A percentile compares a stretch with the other conserved stretches of the same genome.
Conservation (phyloP, 2,329 filamentous ascomycete genomes). For the Fusarium veterinarium region DNA sequence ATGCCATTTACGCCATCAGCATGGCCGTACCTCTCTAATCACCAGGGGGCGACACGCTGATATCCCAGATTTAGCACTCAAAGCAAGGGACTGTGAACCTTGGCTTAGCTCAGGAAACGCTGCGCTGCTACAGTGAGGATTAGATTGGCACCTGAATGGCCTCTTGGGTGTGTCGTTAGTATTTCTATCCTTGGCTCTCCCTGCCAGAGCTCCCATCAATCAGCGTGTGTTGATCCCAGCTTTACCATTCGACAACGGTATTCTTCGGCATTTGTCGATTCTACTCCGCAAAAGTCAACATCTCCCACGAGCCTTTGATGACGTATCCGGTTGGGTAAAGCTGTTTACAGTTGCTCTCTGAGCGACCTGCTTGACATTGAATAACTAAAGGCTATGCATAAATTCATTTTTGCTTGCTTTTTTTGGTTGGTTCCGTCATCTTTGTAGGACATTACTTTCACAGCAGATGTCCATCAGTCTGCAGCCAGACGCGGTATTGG, state of each 20-base stretch:
- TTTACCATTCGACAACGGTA: slow-evolving; percentile 36
- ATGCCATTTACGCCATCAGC: slow-evolving; percentile 45
- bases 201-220: slow-evolving; percentile 29
- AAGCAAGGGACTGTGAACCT: slow-evolving; percentile 38
- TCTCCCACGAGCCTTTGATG: slow-evolving; percentile 26
- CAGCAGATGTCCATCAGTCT: slow-evolving; percentile 37
- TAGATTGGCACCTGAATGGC: slow-evolving; percentile 1
- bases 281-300: slow-evolving; percentile 22
- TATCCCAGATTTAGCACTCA: slow-evolving; percentile 31
- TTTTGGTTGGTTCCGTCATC: background rate
- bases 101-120: slow-evolving; percentile 15
- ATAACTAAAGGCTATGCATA: slow-evolving; percentile 26
- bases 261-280: slow-evolving; percentile 23
- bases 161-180: slow-evolving; percentile 27
- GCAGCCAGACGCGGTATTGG: slow-evolving; percentile 49
- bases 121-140: slow-evolving; percentile 1
- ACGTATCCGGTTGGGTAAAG: slow-evolving; percentile 29
- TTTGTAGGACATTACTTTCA: slow-evolving; percentile 3
- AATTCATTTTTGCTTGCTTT: slow-evolving; percentile 14
- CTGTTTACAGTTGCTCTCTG: background rate
- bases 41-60: slow-evolving; percentile 27
- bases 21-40: slow-evolving; percentile 36
- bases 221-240: slow-evolving; percentile 36
- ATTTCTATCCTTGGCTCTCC: slow-evolving; percentile 1
- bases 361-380: slow-evolving; percentile 4